phyloP scores from a whole-genome alignment of 208 protist genomes.

The Trichomonas vaginalis region DNA sequence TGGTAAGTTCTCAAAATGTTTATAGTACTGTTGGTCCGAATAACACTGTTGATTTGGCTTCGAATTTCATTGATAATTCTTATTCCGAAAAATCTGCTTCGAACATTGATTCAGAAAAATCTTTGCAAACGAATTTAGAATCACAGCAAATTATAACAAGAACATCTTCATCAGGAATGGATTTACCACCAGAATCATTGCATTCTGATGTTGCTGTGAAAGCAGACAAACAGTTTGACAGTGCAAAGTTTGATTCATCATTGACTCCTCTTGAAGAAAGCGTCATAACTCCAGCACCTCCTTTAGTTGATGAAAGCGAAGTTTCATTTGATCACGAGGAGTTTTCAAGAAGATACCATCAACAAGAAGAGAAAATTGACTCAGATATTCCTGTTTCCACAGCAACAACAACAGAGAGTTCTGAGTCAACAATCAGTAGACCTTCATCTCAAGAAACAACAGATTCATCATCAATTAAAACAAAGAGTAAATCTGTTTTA shows the following conservation, averaged over 20 bases:
- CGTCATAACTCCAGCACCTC: background rate
- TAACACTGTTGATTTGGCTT: background rate
- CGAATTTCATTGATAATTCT: background rate
- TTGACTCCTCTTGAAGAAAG: background rate
- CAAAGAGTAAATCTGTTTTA: too few relatives aligned
- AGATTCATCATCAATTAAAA: background rate
- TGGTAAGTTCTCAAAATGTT: background rate
- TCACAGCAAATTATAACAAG: background rate
- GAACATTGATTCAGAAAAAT: background rate
- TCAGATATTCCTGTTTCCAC: background rate
- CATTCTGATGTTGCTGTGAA: background rate
- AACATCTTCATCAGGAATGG: background rate
- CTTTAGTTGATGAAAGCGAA: background rate
- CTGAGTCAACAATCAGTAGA: background rate
- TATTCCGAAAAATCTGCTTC: background rate
- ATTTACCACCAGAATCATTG: background rate
- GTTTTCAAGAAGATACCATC: background rate
- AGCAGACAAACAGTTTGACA: background rate
- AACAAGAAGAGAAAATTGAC: background rate
- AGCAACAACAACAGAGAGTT: background rate
- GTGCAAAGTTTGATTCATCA: background rate
- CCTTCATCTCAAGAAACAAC: background rate
- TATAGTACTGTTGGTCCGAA: background rate
- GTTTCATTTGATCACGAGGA: background rate
- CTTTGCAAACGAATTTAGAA: background rate